Base-by-base conservation (phyloP, 768 basidiomycete species). In the Chiua virens region DNA sequence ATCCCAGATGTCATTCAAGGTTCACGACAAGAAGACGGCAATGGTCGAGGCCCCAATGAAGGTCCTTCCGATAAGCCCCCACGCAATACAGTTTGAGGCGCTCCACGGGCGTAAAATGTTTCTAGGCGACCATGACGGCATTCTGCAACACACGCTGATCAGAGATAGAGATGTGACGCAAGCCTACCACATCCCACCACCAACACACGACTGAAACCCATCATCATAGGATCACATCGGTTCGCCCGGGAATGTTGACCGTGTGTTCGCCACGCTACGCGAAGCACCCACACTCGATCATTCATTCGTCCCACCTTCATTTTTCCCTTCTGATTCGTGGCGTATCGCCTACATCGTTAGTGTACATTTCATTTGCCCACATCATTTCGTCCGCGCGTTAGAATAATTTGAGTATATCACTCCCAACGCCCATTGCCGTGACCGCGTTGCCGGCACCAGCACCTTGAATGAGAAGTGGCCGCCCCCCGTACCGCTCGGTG, bases 371-470 rank as follows among this genome's bases (percentile, higher is more conserved):
- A 27, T 49, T 44, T 30, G 32, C 32, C 32, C 32, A 34, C 23
- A 28, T 25, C 4, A 49, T 36, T 42, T 30, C 28, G 21, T 34
- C 23, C 22, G 21, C 14, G 32, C 43, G 25, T 53, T 40, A 75
- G 4, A 71, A 66, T 25, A 79, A 56, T 61, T 73, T 89, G 65
- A 98, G 69, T 47, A 95, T 71, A 65, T 98, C 96, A 42, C 89
- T 85, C 57, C 96, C 78, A 15, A 98, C 94, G 8, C 97, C 97
- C 92, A 98, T 98, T 0, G 97, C 97, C 28, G 97, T 99, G 14
- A 98, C 96, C 22, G 89, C 93, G 1, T 93, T 93, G n/a, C 97
- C 97, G 0, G 97, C 97, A 3, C 97, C 97, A 1, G 95, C 87
- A 44, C 97, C 97, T 63, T 98, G 96, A 30, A 99, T 79, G 53